A percentile compares a stretch with the other conserved stretches of the same genome.
Evolutionary conservation across 192 early-diverging fungal species (phyloP).

Genomic region (Backusella australiensis): DNA sequence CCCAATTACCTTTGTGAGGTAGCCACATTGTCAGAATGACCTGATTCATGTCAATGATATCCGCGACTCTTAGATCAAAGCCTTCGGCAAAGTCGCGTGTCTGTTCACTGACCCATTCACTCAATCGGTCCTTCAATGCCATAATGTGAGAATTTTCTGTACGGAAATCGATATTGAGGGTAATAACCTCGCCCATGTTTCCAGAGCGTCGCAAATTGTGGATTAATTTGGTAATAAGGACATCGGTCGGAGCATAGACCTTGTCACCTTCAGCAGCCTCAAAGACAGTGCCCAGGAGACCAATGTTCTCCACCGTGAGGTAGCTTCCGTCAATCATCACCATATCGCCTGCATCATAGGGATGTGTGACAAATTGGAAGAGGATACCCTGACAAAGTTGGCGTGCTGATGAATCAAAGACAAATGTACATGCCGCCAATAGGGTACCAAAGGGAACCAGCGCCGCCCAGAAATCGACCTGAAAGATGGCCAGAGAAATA

Average conservation of each 20-base stretch:
- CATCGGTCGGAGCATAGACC: conserved; percentile 73
- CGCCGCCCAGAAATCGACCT: conserved; percentile 25
- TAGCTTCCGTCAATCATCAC: conserved; percentile 66
- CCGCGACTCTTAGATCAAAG: conserved; percentile 60
- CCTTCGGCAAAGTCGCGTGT: conserved; percentile 57
- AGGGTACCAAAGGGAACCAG: conserved; percentile 34
- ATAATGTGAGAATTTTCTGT: conserved; percentile 64
- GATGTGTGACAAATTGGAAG: conserved; percentile 80
- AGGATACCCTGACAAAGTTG: conserved; percentile 77
- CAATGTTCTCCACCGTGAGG: conserved; percentile 75
- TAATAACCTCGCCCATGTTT: conserved; percentile 51
- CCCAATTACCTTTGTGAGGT: conserved; percentile 81
- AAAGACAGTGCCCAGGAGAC: conserved; percentile 80
- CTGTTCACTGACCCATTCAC: conserved; percentile 53
- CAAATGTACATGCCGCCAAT: conserved; percentile 73
- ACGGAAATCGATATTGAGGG: conserved; percentile 65
- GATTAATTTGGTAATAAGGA: conserved; percentile 62
- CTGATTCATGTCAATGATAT: conserved; percentile 60
- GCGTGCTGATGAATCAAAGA: conserved; percentile 79
- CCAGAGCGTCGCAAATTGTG: conserved; percentile 72
- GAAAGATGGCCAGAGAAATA: conserved; percentile 52
- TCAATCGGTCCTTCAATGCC: conserved; percentile 58
- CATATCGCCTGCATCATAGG: conserved; percentile 76
- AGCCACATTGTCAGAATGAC: conserved; percentile 66
- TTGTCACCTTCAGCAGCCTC: conserved; percentile 74